Evolutionary conservation across 2,329 filamentous ascomycete genomes (phyloP), one percentile per base, ranked within the genome.

Genomic region (Cladosporium sp.): DNA sequence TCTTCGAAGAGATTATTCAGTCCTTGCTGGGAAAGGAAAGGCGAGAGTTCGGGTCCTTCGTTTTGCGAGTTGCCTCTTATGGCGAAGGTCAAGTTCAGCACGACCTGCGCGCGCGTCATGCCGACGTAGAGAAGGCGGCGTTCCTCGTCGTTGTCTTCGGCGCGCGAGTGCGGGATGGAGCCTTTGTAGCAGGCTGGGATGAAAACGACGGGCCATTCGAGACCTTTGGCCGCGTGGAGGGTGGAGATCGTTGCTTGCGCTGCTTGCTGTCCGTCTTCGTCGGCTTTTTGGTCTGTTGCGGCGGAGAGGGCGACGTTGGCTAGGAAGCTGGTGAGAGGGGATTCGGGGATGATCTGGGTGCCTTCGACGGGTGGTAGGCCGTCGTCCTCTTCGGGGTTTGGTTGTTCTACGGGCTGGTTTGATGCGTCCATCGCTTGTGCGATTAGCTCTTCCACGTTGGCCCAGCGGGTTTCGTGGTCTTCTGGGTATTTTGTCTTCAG

Each of bases 191-290:
- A 86, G 1, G 88, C 88, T 5, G 93, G 91, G 13, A 97, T 84
- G 66, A 97, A 97, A 1, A 97, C 89, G 1, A 96, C 79, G 0
- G 92, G 92, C 93, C 93, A 99, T 67, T 99, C 92, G 1, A 99
- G 76, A 3, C 92, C 92, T 68, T 99, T 99, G 2, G 92, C 89
- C 0, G 91, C 90, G 65, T 99, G 92, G 9, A 99, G 96, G 0
- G 92, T 99, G 5, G 90, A 96, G 19, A 99, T 89, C 0, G 91
- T 96, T 17, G 97, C 82, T 59, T 88, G 77, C 30, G 70, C 62
- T 1, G 69, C 79, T 22, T 74, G 74, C 47, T 80, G 77, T 18
- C 76, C 74, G 2, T 78, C 75, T 2, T 80, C 76, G 8, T 81
- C 77, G 19, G 83, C 79, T 15, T 80, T 81, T n/a, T 68, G 61